Base-by-base conservation (phyloP, 176 grass and related monocot species). In the Oryza glumipatula region DNA sequence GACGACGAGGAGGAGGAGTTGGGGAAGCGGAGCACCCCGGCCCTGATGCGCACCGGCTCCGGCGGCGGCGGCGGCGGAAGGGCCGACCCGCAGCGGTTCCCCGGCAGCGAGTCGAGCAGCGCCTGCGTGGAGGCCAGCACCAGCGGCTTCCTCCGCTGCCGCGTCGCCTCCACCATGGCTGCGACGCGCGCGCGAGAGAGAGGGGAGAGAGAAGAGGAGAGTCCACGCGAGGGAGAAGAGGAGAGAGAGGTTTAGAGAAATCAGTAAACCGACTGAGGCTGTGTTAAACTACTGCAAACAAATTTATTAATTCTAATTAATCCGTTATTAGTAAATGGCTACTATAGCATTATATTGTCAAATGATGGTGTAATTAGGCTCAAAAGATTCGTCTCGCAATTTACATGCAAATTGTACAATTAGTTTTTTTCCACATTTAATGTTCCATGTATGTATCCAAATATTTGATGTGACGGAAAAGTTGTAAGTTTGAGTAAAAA, bases 101-200 rank as follows among this genome's bases (percentile, higher is more conserved):
- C 84, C 0, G 89, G 79, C 7, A 98, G 83, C 65, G 96, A 98
- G 73, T 93, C 93, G 44, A 98, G 85, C 10, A 95, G 88, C 52
- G 87, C 87, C 67, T 90, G 88, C 24, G 91, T 95, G 26, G 93
- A 94, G 23, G 93, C 91, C 11, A 98, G 91, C 54, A 98, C 88
- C 68, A 98, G 90, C 46, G 96, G 89, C 87, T 90, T 93, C 80
- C 95, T 87, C 70, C 73, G 72, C 82, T 36, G 58, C 52, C 89
- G 76, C 78, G 35, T 36, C 35, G 76, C 66, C 82, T 90, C 85
- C 73, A 87, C 95, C 92, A 95, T 93, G 82, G 85, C 75, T 1
- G 75, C 80, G 11, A 16, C 19, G n/a, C n/a, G 14, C 45, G 4
- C 70, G 54, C 0, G 15, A 16, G 16, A 17, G 51, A 16, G 16